Evolutionary conservation across 1,139 yeast species (phyloP).

Genomic region (Suhomyces bolitotheri): DNA sequence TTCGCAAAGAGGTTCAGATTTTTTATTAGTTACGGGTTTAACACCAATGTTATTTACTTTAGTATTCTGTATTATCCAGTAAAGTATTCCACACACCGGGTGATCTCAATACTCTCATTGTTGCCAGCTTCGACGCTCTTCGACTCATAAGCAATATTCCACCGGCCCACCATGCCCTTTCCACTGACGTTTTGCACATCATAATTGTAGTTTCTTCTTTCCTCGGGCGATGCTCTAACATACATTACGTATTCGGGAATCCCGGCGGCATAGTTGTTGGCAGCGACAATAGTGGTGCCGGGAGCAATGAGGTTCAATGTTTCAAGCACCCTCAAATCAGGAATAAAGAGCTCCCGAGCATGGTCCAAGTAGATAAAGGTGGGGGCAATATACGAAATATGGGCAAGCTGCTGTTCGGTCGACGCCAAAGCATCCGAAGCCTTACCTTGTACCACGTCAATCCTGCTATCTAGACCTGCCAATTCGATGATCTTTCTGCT

Average conservation of each 20-base stretch:
- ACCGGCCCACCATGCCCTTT: slow-evolving; percentile 34
- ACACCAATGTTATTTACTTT: too few species aligned
- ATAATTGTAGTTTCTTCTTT: slow-evolving; percentile 31
- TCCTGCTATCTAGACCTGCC: slow-evolving; percentile 37
- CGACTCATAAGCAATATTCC: slow-evolving; percentile 47
- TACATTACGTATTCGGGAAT: slow-evolving; percentile 44
- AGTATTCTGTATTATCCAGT: too few species aligned
- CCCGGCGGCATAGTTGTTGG: slow-evolving; percentile 38
- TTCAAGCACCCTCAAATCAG: slow-evolving; percentile 47
- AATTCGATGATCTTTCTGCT: slow-evolving; percentile 33
- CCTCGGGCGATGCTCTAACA: slow-evolving; percentile 40
- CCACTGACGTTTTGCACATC: slow-evolving; percentile 30
- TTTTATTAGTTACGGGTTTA: too few species aligned
- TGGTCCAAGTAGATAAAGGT: slow-evolving; percentile 49
- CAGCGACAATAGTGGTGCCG: slow-evolving; percentile 45
- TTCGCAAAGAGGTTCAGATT: too few species aligned
- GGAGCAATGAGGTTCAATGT: slow-evolving; percentile 39
- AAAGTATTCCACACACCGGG: slow-evolving; percentile 15
- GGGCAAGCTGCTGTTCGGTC: slow-evolving; percentile 22
- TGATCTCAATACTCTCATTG: slow-evolving; percentile 35
- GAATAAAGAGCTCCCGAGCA: slow-evolving; percentile 38
- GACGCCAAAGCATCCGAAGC: slow-evolving; percentile 32
- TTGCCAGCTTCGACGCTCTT: slow-evolving; percentile 19
- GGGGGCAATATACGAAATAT: slow-evolving; percentile 17
- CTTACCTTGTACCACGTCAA: slow-evolving; percentile 39